These are phyloP conservation scores for Nicotiana obtusifolia DNA, from an alignment of 257 asterid species.

Conservation along the genomic window DNA sequence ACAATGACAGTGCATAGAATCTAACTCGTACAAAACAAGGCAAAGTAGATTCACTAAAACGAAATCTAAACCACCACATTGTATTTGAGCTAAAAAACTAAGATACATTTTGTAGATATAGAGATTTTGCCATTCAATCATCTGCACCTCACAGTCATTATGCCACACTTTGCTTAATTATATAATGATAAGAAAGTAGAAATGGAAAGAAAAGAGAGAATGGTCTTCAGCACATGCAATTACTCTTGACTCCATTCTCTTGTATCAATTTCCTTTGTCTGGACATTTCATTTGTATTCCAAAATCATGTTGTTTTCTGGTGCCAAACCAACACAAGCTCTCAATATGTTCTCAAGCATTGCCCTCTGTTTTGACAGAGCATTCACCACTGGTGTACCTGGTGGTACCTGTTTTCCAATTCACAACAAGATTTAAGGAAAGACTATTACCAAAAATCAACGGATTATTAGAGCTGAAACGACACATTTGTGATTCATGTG, in stretches of 20 bases:
- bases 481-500: not conserved
- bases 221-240: not conserved
- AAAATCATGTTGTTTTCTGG: slow-evolving; percentile 98
- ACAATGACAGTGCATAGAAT: no score
- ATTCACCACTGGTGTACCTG: slow-evolving; percentile 97
- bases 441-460: not conserved
- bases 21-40: not conserved
- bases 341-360: slow-evolving; percentile 91
- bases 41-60: not conserved
- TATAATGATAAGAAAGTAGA: not conserved
- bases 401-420: slow-evolving; percentile 69
- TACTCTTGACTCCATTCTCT: not conserved
- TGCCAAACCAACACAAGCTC: slow-evolving; percentile 98
- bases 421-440: not conserved
- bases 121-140: not conserved
- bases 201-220: not conserved
- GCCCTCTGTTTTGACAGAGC: slow-evolving; percentile 94
- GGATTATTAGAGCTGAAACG: not conserved
- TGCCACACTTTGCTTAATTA: not conserved
- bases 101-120: not conserved
- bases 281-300: slow-evolving; percentile 68
- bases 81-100: not conserved
- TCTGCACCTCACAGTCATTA: not conserved
- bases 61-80: not conserved
- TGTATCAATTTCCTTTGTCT: not conserved